These are phyloP conservation scores for Leptographium lundbergii DNA, from an alignment of 2,329 filamentous ascomycete genomes.

Conservation along the genomic window DNA sequence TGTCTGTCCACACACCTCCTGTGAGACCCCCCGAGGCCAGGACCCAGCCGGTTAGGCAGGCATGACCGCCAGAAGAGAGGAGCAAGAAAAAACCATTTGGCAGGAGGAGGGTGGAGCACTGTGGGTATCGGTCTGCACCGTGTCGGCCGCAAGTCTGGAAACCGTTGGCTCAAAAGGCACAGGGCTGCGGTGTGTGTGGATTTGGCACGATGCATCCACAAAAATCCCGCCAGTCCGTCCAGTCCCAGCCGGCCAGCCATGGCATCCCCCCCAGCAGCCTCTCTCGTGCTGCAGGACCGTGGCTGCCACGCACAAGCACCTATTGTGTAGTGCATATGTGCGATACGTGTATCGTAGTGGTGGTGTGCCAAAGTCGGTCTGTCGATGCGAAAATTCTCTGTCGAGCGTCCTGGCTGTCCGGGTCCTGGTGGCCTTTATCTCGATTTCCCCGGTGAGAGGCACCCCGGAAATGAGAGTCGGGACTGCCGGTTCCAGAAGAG, in stretches of 20 bases:
- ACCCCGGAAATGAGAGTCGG: neutral
- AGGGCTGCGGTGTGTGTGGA: neutral
- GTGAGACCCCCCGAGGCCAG: neutral
- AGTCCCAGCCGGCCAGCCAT: neutral
- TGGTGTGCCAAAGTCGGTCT: too few species aligned
- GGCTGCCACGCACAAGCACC: neutral
- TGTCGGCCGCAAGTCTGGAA: neutral
- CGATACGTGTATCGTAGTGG: too few species aligned
- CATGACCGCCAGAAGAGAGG: neutral
- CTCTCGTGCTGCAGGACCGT: neutral
- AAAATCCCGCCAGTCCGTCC: neutral
- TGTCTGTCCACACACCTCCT: too few species aligned
- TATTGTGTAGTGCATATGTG: neutral
- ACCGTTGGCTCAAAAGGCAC: neutral
- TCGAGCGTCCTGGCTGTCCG: too few species aligned
- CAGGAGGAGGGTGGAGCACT: neutral
- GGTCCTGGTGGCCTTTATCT: neutral
- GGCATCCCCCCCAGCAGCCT: neutral
- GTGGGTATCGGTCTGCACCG: neutral
- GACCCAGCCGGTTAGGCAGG: neutral
- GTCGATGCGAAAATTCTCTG: too few species aligned
- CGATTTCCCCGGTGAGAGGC: neutral
- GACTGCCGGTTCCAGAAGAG: neutral
- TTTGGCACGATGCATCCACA: neutral
- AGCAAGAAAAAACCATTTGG: neutral